phyloP scores from a whole-genome alignment of 257 asterid species.

The Scutellaria galericulata region DNA sequence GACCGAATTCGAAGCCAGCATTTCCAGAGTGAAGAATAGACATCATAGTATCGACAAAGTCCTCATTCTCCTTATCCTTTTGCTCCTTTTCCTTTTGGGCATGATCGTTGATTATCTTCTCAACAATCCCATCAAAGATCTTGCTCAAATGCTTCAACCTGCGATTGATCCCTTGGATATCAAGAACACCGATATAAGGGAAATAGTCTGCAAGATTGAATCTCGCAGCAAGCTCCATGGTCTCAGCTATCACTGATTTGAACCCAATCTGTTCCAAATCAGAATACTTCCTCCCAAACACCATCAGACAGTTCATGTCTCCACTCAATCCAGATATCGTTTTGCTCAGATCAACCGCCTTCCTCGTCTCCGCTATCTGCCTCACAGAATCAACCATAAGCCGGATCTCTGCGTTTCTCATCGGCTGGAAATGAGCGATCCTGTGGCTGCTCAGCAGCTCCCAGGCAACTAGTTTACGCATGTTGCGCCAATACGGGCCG shows the following conservation, averaged over 20 bases:
- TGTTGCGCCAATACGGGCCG: slow-evolving; percentile 45
- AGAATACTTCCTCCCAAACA: slow-evolving; percentile 40
- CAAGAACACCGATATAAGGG: slow-evolving; percentile 41
- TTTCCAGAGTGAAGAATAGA: slow-evolving; percentile 38
- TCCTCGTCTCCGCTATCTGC: background rate
- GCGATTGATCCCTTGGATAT: slow-evolving; percentile 38
- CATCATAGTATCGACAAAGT: slow-evolving; percentile 44
- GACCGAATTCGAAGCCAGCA: slow-evolving; percentile 42
- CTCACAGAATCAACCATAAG: slow-evolving; percentile 24
- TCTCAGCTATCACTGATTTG: slow-evolving; percentile 27
- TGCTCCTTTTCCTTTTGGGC: slow-evolving; percentile 20
- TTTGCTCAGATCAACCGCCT: slow-evolving; percentile 34
- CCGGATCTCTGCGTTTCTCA: slow-evolving; percentile 40
- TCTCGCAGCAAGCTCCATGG: background rate
- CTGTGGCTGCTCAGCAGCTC: slow-evolving; percentile 34
- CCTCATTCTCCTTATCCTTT: slow-evolving; percentile 18
- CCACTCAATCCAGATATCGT: slow-evolving; percentile 16
- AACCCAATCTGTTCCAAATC: slow-evolving; percentile 38
- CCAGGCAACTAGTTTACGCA: slow-evolving; percentile 36
- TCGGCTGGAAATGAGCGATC: slow-evolving; percentile 31
- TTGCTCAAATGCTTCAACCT: slow-evolving; percentile 31
- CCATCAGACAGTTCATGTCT: slow-evolving; percentile 42
- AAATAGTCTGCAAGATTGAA: slow-evolving; percentile 42
- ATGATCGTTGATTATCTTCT: slow-evolving; percentile 43
- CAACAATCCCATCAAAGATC: slow-evolving; percentile 38